phyloP scores from a whole-genome alignment of 352 stramenopile species.

The Globisporangium cederbergense region DNA sequence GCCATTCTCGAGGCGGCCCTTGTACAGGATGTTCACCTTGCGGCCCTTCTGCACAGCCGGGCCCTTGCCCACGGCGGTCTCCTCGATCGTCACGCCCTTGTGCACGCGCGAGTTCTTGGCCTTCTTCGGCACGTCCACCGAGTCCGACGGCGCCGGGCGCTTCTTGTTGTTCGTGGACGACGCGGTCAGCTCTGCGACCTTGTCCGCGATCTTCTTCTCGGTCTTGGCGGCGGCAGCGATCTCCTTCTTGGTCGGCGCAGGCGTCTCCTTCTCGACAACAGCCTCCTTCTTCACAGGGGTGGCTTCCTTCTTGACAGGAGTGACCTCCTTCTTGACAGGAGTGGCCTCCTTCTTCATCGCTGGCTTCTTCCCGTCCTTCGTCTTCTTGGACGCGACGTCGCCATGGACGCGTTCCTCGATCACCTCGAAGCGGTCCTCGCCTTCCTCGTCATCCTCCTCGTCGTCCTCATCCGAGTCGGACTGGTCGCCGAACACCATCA shows the following conservation, averaged over 20 bases:
- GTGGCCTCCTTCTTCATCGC: constrained; percentile 23
- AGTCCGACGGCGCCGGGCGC: constrained; percentile 49
- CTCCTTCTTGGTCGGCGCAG: constrained; percentile 32
- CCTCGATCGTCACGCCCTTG: constrained; percentile 82
- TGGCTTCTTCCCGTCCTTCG: constrained; percentile 29
- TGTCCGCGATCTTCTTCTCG: constrained; percentile 48
- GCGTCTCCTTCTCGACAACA: constrained; percentile 23
- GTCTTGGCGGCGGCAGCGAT: constrained; percentile 36
- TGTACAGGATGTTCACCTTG: constrained; percentile 84
- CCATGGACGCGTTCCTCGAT: constrained; percentile 68
- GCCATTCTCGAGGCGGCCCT: constrained; percentile 73
- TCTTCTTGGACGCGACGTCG: constrained; percentile 26
- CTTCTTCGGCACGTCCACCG: constrained; percentile 77
- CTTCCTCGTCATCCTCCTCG: constrained; percentile 40
- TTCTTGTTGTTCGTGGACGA: constrained; percentile 53
- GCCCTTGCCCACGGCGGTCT: constrained; percentile 72
- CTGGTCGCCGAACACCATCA: constrained; percentile 62
- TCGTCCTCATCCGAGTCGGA: constrained; percentile 40
- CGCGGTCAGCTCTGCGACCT: constrained; percentile 46
- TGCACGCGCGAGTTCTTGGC: constrained; percentile 58
- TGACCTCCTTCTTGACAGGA: constrained; percentile 25
- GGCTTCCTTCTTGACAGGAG: constrained; percentile 26
- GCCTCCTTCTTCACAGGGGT: constrained; percentile 29
- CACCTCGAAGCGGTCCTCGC: constrained; percentile 63
- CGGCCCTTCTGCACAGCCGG: constrained; percentile 45